Evolutionary conservation across 116 monocot species (phyloP).

Genomic region (Trichopus zeylanicus): DNA sequence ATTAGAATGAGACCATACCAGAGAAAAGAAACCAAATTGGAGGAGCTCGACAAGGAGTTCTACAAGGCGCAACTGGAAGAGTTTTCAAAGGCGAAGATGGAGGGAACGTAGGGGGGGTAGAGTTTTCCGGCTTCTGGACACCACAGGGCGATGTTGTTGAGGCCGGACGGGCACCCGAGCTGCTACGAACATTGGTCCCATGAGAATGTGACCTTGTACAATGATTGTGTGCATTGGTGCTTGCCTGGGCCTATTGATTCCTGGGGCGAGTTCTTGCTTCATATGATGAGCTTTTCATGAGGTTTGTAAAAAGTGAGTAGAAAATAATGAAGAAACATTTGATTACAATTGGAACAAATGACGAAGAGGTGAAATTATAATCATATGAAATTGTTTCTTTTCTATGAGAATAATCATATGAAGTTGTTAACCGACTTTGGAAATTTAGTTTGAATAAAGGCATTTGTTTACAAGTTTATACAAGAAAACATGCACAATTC

Average conservation of each 20-base stretch:
- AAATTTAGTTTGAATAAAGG: too few species aligned
- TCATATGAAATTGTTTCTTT: too few species aligned
- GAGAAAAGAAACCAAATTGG: slow-evolving; percentile 16
- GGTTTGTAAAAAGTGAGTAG: too few species aligned
- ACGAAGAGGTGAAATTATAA: too few species aligned
- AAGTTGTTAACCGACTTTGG: too few species aligned
- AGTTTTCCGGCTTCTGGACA: slow-evolving; percentile 32
- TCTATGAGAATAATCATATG: too few species aligned
- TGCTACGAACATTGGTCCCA: slow-evolving; percentile 40
- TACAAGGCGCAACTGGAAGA: slow-evolving; percentile 37
- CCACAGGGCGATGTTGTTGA: slow-evolving; percentile 36
- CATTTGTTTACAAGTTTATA: too few species aligned
- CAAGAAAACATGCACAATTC: too few species aligned
- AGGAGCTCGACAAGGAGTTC: slow-evolving; percentile 9
- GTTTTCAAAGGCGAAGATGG: slow-evolving; percentile 24
- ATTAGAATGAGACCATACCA: slow-evolving; percentile 19
- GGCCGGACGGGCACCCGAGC: slow-evolving; percentile 79
- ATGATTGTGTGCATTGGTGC: slow-evolving; percentile 69
- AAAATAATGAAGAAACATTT: too few species aligned
- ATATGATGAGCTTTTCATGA: slow-evolving; percentile 19
- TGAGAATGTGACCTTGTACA: slow-evolving; percentile 29
- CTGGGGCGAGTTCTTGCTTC: slow-evolving; percentile 33
- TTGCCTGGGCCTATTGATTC: slow-evolving; percentile 43
- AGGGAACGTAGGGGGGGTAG: slow-evolving; percentile 18
- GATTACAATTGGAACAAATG: too few species aligned